These are phyloP conservation scores for barley (Hordeum vulgare) DNA, from an alignment of 176 grass and related monocot species.

Conservation along the genomic window DNA sequence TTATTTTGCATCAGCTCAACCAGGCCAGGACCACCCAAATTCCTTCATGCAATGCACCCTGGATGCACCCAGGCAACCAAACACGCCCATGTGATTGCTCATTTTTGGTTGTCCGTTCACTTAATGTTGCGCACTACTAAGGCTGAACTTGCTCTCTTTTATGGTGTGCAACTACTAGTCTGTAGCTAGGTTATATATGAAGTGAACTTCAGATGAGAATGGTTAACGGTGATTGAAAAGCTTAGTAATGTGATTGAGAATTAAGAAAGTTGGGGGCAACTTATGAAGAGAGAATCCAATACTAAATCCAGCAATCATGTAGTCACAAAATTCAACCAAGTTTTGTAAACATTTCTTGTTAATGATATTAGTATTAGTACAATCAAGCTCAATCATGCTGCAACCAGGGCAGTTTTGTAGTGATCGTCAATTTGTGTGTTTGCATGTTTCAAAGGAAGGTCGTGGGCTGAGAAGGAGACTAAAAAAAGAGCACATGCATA, in stretches of 20 bases:
- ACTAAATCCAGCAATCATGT: neutral
- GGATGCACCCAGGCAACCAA: no score
- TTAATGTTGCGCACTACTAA: no score
- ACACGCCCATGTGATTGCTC: no score
- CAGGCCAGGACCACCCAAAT: no score
- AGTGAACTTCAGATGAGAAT: neutral
- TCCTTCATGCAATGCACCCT: no score
- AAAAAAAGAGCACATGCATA: neutral
- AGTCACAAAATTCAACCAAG: neutral
- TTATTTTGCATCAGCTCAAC: no score
- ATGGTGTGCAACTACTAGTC: neutral
- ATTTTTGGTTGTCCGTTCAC: no score
- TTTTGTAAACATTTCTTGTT: neutral
- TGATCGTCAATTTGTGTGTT: neutral
- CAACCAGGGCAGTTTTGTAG: neutral
- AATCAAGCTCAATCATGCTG: neutral
- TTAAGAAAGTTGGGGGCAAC: neutral
- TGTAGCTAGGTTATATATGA: neutral
- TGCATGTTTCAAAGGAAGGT: neutral
- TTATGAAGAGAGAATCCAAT: neutral
- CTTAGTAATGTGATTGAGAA: neutral
- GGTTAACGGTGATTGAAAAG: neutral
- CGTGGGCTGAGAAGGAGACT: neutral
- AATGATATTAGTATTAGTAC: neutral
- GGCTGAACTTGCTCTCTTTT: neutral